Base-by-base conservation (phyloP, 1,139 yeast genomes). In the Debaryomycetaceae sp. region DNA sequence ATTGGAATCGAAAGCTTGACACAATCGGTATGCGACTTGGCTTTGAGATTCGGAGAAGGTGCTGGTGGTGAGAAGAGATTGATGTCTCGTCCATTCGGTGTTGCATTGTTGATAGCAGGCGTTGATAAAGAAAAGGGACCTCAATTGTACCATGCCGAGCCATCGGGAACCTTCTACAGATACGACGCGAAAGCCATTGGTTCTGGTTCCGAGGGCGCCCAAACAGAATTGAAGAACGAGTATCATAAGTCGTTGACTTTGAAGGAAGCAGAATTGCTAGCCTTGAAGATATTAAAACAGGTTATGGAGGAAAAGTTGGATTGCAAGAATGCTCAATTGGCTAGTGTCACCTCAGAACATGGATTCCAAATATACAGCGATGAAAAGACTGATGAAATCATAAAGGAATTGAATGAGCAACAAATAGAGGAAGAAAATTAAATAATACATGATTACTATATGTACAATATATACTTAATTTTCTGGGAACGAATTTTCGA, bases 31-130 rank as follows among this genome's bases (percentile, higher is more conserved):
- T 93, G 99, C 67, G 99, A 95, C 69, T 78, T 95, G 62, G 99
- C 99, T 2, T 76, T 95, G 57, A 80, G 98, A 63, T 95, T 95
- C 58, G 99, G 99, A 49, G 99, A 93, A 71, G 97, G 98, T 54
- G 99, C 97, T 8, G 85, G 93, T 39, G 99, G 97, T 49, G 98
- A 93, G 63, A 95, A 95, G 66, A 80, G 96, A 63, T 79, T 91
- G 57, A 95, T 95, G 99, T 89, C 97, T 5, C 83, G 99, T 70
- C 99, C 99, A 8, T 95, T 95, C 66, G 99, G 99, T 62, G 99
- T 95, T 43, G 99, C 99, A 1, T 73, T 95, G 53, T 78, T 95
- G 60, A 86, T 95, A 62, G 99, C 99, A 6, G 99, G 99, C 42
- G 78, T 84, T 56, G 99, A 93, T 69, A 76, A 81, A 49, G 95